These are phyloP conservation scores for Plectranthus barbatus DNA, from an alignment of 257 asterid genomes.

Conservation along the genomic window DNA sequence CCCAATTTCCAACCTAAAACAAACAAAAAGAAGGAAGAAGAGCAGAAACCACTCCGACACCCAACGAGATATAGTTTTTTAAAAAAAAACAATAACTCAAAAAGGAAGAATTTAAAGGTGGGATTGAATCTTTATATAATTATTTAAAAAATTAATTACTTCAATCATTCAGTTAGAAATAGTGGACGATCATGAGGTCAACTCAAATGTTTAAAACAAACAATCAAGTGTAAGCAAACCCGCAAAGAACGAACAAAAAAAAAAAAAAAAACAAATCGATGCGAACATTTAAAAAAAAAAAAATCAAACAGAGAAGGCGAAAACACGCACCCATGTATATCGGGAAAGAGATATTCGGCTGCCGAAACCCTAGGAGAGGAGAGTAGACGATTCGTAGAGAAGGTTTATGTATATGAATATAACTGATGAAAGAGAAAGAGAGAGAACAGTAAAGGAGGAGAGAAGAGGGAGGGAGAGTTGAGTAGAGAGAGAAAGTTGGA, in stretches of 20 bases:
- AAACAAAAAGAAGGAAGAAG: neutral
- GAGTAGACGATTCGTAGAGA: neutral
- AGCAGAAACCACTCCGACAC: neutral
- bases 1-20: neutral
- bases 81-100: neutral
- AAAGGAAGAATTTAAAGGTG: neutral
- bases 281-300: neutral
- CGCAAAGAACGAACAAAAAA: neutral
- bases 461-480: neutral
- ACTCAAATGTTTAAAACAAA: neutral
- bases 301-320: neutral
- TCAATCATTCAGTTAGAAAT: neutral
- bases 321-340: constrained; percentile 9
- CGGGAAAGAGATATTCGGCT: neutral
- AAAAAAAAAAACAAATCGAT: neutral
- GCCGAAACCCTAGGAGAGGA: constrained; percentile 18
- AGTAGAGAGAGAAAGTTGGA: neutral
- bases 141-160: neutral
- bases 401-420: neutral
- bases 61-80: no score
- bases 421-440: neutral
- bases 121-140: neutral
- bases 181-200: constrained; percentile 11
- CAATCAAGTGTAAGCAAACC: neutral
- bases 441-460: neutral